Percentiles rank a stretch among this genome's conserved stretches.
Conservation (phyloP, 139 green algal genomes). For the Coelastrella sp. region DNA sequence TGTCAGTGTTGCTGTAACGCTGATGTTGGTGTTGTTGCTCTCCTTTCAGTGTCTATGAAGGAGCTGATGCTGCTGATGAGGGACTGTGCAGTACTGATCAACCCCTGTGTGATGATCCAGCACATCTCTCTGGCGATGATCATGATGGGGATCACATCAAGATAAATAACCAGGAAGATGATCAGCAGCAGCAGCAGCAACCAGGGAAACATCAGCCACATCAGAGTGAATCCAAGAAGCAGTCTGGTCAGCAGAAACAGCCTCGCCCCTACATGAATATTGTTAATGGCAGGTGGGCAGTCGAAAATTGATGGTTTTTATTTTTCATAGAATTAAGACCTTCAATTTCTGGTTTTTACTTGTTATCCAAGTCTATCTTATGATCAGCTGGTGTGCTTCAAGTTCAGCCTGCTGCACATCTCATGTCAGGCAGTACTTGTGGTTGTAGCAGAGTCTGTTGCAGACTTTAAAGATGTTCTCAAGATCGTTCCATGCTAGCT, state of each 20-base stretch:
- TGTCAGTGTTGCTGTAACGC: no score
- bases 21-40: no score
- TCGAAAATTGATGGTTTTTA: not conserved
- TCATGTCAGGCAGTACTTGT: no score
- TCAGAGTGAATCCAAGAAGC: not conserved
- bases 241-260: not conserved
- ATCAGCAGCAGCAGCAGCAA: not conserved
- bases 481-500: no score
- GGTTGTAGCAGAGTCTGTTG: no score
- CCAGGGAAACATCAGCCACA: not conserved
- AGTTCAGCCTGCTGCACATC: no score
- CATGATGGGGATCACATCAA: not conserved
- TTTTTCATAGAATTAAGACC: no score
- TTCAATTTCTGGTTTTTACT: not conserved
- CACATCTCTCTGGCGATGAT: not conserved
- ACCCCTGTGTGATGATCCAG: not conserved
- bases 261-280: slow-evolving; percentile 17
- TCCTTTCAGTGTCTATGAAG: slow-evolving; percentile 28
- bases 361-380: not conserved
- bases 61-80: slow-evolving; percentile 19
- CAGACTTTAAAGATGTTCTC: no score
- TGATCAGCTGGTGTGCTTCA: no score
- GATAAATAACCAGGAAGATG: not conserved
- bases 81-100: not conserved
- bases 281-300: slow-evolving; percentile 1